Percentiles rank a stretch among this genome's conserved stretches.
Conservation (phyloP, 352 stramenopile genomes). For the Pythium guiyangense region DNA sequence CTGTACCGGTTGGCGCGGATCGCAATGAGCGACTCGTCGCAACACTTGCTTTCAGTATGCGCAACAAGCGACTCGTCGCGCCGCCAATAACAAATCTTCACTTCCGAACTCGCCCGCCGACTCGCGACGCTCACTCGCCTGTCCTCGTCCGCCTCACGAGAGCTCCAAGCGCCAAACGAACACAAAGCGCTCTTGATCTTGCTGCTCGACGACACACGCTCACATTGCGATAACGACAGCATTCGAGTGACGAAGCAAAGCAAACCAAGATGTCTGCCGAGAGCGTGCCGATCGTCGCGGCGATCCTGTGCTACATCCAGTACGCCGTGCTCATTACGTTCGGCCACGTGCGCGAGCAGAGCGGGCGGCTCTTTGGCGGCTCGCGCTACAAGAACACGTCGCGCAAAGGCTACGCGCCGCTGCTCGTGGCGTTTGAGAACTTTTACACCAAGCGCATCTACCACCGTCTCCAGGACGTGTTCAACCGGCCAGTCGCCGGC, state of each 20-base stretch:
- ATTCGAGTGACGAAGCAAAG: background rate
- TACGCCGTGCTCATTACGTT: constrained; percentile 45
- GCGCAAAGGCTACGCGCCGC: constrained; percentile 86
- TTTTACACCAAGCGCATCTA: constrained; percentile 99
- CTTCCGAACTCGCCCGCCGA: too few relatives aligned
- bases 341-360: constrained; percentile 76
- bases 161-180: too few relatives aligned
- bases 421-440: constrained; percentile 97
- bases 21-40: too few relatives aligned
- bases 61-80: too few relatives aligned
- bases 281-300: constrained; percentile 24
- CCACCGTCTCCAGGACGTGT: constrained; percentile 94
- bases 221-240: too few relatives aligned
- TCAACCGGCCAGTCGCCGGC: constrained; percentile 72
- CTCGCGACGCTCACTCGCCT: too few relatives aligned
- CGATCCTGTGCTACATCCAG: constrained; percentile 33
- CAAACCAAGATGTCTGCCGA: constrained; percentile 16
- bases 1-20: too few relatives aligned
- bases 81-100: too few relatives aligned
- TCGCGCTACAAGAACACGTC: constrained; percentile 66
- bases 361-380: constrained; percentile 49
- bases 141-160: too few relatives aligned
- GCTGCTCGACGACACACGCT: too few relatives aligned
- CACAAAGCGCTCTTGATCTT: too few relatives aligned
- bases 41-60: too few relatives aligned